A percentile compares a stretch with the other conserved stretches of the same genome.
Conservation (phyloP, 768 basidiomycete genomes). For the Suillus subluteus region DNA sequence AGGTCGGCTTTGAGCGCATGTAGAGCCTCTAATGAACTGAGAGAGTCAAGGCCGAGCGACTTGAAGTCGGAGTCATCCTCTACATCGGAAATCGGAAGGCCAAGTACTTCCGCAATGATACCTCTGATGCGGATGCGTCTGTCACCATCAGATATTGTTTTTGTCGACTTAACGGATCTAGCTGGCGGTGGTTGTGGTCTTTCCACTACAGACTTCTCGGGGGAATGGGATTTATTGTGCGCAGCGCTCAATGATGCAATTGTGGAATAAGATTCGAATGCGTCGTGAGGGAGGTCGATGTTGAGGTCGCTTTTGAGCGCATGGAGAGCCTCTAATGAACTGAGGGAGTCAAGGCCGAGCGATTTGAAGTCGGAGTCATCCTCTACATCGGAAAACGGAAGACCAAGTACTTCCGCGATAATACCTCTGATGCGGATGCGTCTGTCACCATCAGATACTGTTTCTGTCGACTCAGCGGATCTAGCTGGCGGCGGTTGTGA, state of each 20-base stretch:
- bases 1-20: no score
- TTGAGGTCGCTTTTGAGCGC: conserved; percentile 46
- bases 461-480: neutral
- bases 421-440: conserved; percentile 37
- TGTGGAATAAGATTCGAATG: conserved; percentile 47
- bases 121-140: no score
- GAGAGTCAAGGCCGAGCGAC: no score
- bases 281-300: conserved; percentile 45
- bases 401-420: conserved; percentile 49
- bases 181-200: no score
- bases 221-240: no score
- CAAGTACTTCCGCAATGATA: no score
- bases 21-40: no score
- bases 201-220: no score
- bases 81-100: no score
- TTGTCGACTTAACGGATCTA: no score
- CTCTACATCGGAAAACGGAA: conserved; percentile 33
- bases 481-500: neutral
- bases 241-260: conserved; percentile 17
- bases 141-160: no score
- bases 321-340: conserved; percentile 62
- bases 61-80: no score
- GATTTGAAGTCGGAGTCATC: conserved; percentile 50
- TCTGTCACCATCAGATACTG: conserved; percentile 33
- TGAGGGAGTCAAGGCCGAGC: conserved; percentile 67